These are phyloP conservation scores for Glycyrrhiza uralensis DNA, from an alignment of 306 rosid species.

Conservation along the genomic window DNA sequence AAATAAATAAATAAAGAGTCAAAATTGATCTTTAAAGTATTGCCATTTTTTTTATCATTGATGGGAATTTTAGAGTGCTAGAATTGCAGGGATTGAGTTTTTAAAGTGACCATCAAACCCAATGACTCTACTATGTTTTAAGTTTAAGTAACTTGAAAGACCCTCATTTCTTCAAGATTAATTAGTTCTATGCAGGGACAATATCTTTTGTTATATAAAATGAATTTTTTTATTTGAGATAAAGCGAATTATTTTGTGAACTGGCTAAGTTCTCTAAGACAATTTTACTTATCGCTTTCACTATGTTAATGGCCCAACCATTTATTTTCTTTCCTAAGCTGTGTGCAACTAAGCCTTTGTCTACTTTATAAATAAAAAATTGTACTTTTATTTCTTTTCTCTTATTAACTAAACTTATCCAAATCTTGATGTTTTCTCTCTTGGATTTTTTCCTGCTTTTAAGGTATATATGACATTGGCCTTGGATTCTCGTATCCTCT, in stretches of 20 bases:
- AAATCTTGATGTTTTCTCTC: conserved; percentile 6
- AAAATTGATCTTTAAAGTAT: no score
- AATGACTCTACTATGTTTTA: not conserved
- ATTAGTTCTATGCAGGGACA: not conserved
- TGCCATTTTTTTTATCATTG: no score
- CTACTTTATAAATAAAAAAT: conserved; percentile 10
- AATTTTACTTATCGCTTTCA: conserved; percentile 28
- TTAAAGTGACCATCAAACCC: not conserved
- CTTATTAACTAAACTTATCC: conserved; percentile 29
- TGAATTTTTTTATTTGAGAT: not conserved
- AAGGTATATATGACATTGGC: conserved; percentile 36
- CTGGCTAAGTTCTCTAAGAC: conserved; percentile 18
- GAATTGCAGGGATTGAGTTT: not conserved
- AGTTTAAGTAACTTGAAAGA: no score
- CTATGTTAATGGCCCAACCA: conserved; percentile 19
- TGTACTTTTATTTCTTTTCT: conserved; percentile 26
- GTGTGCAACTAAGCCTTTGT: conserved; percentile 31
- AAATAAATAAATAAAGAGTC: not conserved
- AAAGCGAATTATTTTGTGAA: not conserved
- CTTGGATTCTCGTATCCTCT: conserved; percentile 36
- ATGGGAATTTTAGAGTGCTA: not conserved
- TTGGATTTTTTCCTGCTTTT: conserved; percentile 28
- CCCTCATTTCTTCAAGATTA: not conserved
- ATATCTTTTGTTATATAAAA: not conserved
- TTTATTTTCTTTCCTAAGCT: conserved; percentile 33